Base-by-base conservation (phyloP, 2,329 filamentous ascomycete genomes). In the Onygenales sp. region DNA sequence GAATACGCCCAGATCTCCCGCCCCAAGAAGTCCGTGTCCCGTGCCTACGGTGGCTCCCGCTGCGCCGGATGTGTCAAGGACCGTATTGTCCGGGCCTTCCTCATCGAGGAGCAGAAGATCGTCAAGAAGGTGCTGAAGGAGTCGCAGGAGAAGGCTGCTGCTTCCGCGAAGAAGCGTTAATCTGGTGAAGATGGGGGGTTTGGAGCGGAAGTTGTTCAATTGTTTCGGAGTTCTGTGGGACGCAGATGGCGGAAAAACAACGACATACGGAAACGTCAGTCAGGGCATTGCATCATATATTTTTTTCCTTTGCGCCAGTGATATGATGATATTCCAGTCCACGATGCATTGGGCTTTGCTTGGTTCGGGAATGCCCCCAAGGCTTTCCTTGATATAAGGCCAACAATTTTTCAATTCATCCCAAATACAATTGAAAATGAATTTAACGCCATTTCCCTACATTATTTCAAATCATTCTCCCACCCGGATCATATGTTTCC, bases 91-190 rank as follows among this genome's bases (percentile, higher is more conserved):
- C 89, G 93, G 67, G 93, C 93, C 62, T 98, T 98, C 86, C 80
- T 98, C 75, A 97, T 98, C 65, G 94, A 98, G 83, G 93, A 98
- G 85, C 93, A 98, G 84, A 98, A 98, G 88, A 97, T 98, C 69
- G 93, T 98, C 78, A 98, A 98, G 90, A 98, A 98, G 88, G 93
- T 98, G 70, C 84, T 97, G 75, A 96, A 96, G 87, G 92, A 97
- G 83, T 84, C 82, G 61, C 88, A 95, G 80, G 87, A 88, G 81
- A 87, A 73, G 69, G 67, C 68, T 59, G 61, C 65, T 52, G 53
- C 54, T 51, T 55, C 58, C 10, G 49, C 58, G 33, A 69, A 66
- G 62, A 73, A 73, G 70, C 70, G 70, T 65, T 73, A 72, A 72
- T 64, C 57, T 54, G 60, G 31, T 37, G 34, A 37, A 49, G 27